Evolutionary conservation across 345 rosid genomes (phyloP), one percentile per base, ranked within the genome.

Genomic region (Jatropha curcas): DNA sequence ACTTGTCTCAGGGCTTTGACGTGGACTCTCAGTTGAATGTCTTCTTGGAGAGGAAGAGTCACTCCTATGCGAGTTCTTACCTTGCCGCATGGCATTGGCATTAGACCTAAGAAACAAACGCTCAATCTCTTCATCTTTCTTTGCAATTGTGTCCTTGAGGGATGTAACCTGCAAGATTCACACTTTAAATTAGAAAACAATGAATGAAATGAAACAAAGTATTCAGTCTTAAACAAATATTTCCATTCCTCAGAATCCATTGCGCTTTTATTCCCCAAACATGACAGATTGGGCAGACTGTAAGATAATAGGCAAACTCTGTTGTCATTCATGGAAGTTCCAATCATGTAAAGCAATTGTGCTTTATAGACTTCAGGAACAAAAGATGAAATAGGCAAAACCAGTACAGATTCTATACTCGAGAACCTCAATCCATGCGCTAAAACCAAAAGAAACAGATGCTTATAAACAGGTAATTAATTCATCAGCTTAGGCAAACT

Each of bases 51-150:
- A 90, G 67, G 87, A 78, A 73, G 96, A 81, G 3, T 83, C 91
- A 66, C 71, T 71, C 75, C 89, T 84, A 55, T 74, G 76, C 25
- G 85, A 84, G 76, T 75, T 83, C 67, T 67, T 68, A 60, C 84
- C 83, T 64, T 76, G 86, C 79, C 81, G 89, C 61, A 79, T 72
- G 20, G 84, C 83, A 58, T 77, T 83, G 74, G 35, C 77, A 75
- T 75, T 86, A 70, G 71, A 82, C 82, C 81, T 86, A 56, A 71
- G 79, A 74, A 80, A 89, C 78, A 91, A 60, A 55, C 72, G 82
- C 78, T 85, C 91, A 82, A 95, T 84, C 79, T 91, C 97, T 76
- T 83, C 96, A 71, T 95, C 97, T 87, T 91, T 92, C 83, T 82
- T 86, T 35, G 86, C 71, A 65, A 91, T 74, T 41, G 78, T 80